Conservation (phyloP, 164 flowering plant species). For the Umbellularia californica region DNA sequence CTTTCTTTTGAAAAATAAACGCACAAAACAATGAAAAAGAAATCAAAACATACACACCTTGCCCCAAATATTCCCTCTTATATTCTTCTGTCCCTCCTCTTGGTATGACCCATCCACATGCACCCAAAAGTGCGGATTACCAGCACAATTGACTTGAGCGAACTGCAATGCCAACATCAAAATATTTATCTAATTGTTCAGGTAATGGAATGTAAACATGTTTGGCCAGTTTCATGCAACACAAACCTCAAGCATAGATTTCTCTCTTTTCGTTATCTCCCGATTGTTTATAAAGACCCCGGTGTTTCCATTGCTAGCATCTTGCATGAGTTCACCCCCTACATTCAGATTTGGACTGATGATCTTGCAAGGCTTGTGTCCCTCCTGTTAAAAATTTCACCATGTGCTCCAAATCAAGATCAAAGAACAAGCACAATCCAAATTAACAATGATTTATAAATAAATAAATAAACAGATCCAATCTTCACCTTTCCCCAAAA, state of each 20-base stretch:
- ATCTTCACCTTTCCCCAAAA: conserved; percentile 96
- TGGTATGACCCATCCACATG: conserved; percentile 92
- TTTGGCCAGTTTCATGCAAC: background rate
- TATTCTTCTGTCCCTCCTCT: conserved; percentile 93
- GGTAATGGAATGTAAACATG: background rate
- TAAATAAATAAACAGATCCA: background rate
- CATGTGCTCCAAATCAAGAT: conserved; percentile 13
- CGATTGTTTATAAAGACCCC: conserved; percentile 81
- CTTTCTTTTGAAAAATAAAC: background rate
- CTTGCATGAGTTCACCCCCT: conserved; percentile 58
- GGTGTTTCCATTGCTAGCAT: conserved; percentile 97
- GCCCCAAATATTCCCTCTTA: conserved; percentile 90
- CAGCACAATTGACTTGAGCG: conserved; percentile 96
- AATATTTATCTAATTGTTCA: too few species aligned
- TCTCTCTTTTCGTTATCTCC: conserved; percentile 86
- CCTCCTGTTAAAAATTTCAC: conserved; percentile 58
- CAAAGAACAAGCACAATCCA: conserved; percentile 8
- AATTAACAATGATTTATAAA: background rate
- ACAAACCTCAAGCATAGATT: conserved; percentile 81
- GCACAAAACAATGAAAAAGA: background rate
- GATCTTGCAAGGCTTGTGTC: conserved; percentile 74
- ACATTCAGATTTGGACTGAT: conserved; percentile 82
- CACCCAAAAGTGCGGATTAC: conserved; percentile 95
- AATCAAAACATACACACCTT: conserved; percentile 45
- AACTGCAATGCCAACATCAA: conserved; percentile 39